Percentiles rank a stretch among this genome's conserved stretches.
These are phyloP conservation scores for Ganoderma boninense DNA, from an alignment of 1,284 basidiomycete species.

Conservation along the genomic window DNA sequence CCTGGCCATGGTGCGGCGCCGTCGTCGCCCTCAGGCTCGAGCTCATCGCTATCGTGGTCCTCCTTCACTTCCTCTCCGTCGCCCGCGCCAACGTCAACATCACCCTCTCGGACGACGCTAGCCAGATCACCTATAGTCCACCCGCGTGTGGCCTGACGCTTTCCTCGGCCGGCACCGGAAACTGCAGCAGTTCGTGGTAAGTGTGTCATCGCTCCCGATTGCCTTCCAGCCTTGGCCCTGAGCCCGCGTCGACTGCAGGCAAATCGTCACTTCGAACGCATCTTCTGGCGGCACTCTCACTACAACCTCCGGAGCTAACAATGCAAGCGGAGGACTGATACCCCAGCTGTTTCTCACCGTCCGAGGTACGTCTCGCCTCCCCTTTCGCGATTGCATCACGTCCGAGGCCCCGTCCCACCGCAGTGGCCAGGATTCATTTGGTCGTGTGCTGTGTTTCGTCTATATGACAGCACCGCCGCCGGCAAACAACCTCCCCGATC, in stretches of 20 bases:
- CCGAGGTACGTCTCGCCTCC: slow-evolving; percentile 30
- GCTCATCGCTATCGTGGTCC: slow-evolving; percentile 6
- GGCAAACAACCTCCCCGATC: slow-evolving; percentile 3
- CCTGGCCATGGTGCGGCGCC: slow-evolving; percentile 9
- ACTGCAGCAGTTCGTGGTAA: slow-evolving; percentile 40
- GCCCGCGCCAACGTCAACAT: slow-evolving; percentile 29
- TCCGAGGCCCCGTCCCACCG: background rate
- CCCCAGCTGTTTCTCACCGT: slow-evolving; percentile 43
- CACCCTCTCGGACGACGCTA: slow-evolving; percentile 39
- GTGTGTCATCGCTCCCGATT: slow-evolving; percentile 15
- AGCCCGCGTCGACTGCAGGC: slow-evolving; percentile 30
- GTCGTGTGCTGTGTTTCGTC: slow-evolving; percentile 15
- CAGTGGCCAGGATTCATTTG: background rate
- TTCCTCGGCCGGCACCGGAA: slow-evolving; percentile 21
- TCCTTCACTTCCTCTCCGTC: slow-evolving; percentile 9
- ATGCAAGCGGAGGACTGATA: slow-evolving; percentile 33
- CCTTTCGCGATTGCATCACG: background rate
- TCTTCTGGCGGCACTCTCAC: slow-evolving; percentile 39
- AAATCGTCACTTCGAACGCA: slow-evolving; percentile 32
- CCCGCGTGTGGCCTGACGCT: slow-evolving; percentile 38
- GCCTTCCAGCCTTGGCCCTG: background rate
- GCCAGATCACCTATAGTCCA: slow-evolving; percentile 41
- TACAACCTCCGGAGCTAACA: slow-evolving; percentile 39
- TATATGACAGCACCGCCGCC: background rate
- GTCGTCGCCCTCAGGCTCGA: slow-evolving; percentile 10